A percentile compares a stretch with the other conserved stretches of the same genome.
phyloP scores from a whole-genome alignment of 371 early-diverging fungal genomes.

The Choanephora cucurbitarum region DNA sequence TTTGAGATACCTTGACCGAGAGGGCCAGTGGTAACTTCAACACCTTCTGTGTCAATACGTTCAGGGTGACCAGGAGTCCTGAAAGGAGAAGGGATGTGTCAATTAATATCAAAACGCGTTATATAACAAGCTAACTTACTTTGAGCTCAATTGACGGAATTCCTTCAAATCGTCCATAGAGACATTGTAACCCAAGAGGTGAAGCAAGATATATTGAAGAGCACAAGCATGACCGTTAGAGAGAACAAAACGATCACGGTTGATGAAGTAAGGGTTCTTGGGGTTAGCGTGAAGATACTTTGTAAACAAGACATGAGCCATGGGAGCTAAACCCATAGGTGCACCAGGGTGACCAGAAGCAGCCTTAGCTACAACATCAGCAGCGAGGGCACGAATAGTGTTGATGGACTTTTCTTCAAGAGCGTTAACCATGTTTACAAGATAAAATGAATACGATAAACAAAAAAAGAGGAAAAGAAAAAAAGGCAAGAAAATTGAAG shows the following conservation, averaged over 20 bases:
- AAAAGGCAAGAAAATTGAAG: not conserved
- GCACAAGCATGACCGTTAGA: slow-evolving; percentile 99
- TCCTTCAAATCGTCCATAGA: slow-evolving; percentile 91
- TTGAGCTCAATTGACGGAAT: slow-evolving; percentile 86
- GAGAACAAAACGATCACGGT: slow-evolving; percentile 98
- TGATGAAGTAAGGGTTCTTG: slow-evolving; percentile 83
- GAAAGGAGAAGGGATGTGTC: not conserved
- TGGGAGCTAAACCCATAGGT: slow-evolving; percentile 96
- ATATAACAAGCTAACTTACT: slow-evolving; percentile 20
- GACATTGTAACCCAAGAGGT: slow-evolving; percentile 89
- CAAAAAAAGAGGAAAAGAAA: slow-evolving; percentile 3
- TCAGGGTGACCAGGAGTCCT: slow-evolving; percentile 98
- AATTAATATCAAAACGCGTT: not conserved
- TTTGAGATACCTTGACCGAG: slow-evolving; percentile 91
- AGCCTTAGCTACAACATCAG: slow-evolving; percentile 92
- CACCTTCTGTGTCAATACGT: slow-evolving; percentile 80
- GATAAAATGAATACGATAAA: not conserved
- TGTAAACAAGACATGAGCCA: slow-evolving; percentile 90
- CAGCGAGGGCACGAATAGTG: slow-evolving; percentile 92
- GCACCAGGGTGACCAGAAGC: slow-evolving; percentile 99
- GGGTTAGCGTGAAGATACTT: slow-evolving; percentile 82
- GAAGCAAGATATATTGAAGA: slow-evolving; percentile 92
- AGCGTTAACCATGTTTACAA: slow-evolving; percentile 14
- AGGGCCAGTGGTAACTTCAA: slow-evolving; percentile 99
- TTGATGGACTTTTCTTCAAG: slow-evolving; percentile 60